Percentiles rank a stretch among this genome's conserved stretches.
These are phyloP conservation scores for Colletotrichum falcatum DNA, from an alignment of 2,329 filamentous ascomycete species.

Conservation along the genomic window DNA sequence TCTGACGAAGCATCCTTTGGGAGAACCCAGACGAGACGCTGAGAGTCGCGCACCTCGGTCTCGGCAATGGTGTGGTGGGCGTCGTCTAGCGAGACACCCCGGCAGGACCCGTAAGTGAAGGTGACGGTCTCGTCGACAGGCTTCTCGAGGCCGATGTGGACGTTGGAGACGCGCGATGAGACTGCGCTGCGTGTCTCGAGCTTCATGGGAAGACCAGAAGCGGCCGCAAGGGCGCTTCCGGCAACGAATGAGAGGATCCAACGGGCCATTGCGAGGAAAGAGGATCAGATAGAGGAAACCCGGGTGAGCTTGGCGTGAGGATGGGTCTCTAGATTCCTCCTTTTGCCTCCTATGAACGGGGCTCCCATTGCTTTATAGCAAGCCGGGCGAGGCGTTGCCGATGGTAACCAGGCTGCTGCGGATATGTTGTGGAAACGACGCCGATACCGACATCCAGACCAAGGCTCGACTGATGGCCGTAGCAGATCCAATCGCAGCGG, in stretches of 20 bases:
- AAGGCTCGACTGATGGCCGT: background rate
- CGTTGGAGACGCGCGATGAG: slow-evolving; percentile 51
- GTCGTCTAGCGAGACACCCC: slow-evolving; percentile 30
- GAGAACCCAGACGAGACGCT: slow-evolving; percentile 45
- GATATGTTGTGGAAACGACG: background rate
- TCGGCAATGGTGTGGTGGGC: slow-evolving; percentile 43
- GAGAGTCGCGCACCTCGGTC: slow-evolving; percentile 40
- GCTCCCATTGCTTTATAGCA: slow-evolving; percentile 27
- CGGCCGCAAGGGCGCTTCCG: slow-evolving; percentile 36
- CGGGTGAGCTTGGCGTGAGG: slow-evolving; percentile 26
- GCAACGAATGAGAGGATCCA: slow-evolving; percentile 39
- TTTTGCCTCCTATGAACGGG: background rate
- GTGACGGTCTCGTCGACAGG: slow-evolving; percentile 41
- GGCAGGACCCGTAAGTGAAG: slow-evolving; percentile 45
- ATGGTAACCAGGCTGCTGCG: slow-evolving; percentile 14
- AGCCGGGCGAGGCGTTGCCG: background rate
- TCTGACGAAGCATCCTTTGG: slow-evolving; percentile 44
- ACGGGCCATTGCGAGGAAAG: slow-evolving; percentile 33
- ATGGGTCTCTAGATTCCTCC: slow-evolving; percentile 6
- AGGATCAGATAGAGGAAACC: slow-evolving; percentile 4
- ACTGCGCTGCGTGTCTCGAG: slow-evolving; percentile 51
- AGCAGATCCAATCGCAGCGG: background rate
- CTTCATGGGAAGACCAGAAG: slow-evolving; percentile 46
- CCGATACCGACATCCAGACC: background rate
- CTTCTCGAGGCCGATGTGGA: slow-evolving; percentile 44